Percentiles rank a stretch among this genome's conserved stretches.
Conservation (phyloP, 306 rosid genomes). For the Inga oerstediana region DNA sequence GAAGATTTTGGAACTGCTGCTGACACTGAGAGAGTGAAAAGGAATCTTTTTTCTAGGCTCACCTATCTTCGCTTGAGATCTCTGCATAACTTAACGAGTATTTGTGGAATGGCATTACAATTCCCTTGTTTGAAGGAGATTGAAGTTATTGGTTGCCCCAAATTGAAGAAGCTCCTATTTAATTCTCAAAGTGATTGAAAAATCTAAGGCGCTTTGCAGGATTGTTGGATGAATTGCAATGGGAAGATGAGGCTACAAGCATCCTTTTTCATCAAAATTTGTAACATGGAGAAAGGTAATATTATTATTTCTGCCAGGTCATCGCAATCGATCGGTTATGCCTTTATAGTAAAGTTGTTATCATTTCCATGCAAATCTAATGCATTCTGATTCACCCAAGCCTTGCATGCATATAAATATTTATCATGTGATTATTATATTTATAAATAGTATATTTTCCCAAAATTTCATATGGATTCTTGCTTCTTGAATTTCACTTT, state of each 20-base stretch:
- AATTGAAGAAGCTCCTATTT: neutral
- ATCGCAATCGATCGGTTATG: too few relatives aligned
- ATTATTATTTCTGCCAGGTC: too few relatives aligned
- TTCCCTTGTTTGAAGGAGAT: neutral
- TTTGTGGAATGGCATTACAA: neutral
- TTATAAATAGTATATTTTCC: too few relatives aligned
- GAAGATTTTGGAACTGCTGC: neutral
- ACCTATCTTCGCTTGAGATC: rapidly evolving
- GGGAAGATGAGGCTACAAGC: neutral
- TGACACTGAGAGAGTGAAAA: neutral
- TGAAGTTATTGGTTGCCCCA: neutral
- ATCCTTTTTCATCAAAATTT: neutral
- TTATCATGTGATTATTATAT: too few relatives aligned
- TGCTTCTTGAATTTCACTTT: too few relatives aligned
- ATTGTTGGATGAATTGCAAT: neutral
- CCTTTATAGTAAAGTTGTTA: too few relatives aligned
- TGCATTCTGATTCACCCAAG: neutral
- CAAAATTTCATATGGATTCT: too few relatives aligned
- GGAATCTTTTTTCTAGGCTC: neutral
- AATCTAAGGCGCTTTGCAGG: neutral
- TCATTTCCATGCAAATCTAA: neutral
- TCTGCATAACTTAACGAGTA: neutral
- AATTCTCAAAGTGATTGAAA: neutral
- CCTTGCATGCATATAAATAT: neutral
- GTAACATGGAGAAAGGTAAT: too few relatives aligned